Evolutionary conservation across 768 basidiomycete genomes (phyloP).

Genomic region (Cystofilobasidium macerans): DNA sequence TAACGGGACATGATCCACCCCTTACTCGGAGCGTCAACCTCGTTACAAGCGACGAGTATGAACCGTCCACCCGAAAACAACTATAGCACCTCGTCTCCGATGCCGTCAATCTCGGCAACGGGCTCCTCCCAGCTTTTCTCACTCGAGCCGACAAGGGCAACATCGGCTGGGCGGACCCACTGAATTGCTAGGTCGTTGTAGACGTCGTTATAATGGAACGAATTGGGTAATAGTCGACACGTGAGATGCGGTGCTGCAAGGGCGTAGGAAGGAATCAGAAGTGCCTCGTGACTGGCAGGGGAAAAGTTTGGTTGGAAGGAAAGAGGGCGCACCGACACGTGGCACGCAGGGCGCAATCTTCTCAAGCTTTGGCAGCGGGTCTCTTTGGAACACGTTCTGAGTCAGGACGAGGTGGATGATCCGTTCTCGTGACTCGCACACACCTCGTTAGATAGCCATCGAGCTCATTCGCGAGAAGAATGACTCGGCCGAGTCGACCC

Average conservation of each 20-base stretch:
- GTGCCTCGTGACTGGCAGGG: background rate
- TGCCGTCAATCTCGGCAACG: background rate
- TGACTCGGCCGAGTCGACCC: constrained; percentile 12
- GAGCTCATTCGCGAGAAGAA: constrained; percentile 14
- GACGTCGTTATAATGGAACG: constrained; percentile 21
- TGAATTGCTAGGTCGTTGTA: constrained; percentile 21
- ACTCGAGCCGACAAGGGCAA: background rate
- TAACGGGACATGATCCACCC: too few relatives aligned
- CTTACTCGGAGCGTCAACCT: too few relatives aligned
- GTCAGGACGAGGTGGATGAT: too few relatives aligned
- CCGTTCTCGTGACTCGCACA: too few relatives aligned
- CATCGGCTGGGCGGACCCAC: background rate
- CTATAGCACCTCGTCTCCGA: constrained; percentile 3
- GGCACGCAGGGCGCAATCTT: constrained; percentile 19
- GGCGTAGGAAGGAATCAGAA: background rate
- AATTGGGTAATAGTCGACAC: background rate
- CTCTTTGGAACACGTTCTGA: too few relatives aligned
- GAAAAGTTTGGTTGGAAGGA: background rate
- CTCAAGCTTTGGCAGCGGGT: constrained; percentile 19
- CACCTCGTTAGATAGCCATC: constrained; percentile 17
- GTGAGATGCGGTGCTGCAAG: background rate
- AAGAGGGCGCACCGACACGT: constrained; percentile 6
- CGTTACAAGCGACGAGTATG: too few relatives aligned
- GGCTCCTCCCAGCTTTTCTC: background rate
- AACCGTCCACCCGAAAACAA: too few relatives aligned